Base-by-base conservation (phyloP, 2,329 filamentous ascomycete genomes). In the Xylogone sp. region DNA sequence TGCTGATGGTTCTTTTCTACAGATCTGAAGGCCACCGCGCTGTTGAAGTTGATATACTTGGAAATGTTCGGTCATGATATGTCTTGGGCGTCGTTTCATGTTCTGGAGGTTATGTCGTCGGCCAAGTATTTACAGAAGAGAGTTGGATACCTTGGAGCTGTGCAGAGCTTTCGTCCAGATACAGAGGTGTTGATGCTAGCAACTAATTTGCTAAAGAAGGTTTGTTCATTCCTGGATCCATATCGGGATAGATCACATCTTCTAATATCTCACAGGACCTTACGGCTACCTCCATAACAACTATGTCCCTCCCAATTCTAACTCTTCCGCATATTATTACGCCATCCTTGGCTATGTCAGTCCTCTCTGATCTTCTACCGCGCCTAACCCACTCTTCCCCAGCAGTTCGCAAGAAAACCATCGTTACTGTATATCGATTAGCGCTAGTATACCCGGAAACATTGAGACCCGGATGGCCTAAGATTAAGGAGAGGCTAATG, bases 21-120 rank as follows among this genome's bases (percentile, higher is more conserved):
- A 90, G 92, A 97, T 74, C 81, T 96, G 71, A 99, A 99, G 77
- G 92, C 94, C 19, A 97, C 91, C 29, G 94, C 94, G 44, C 79
- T 99, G 49, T 77, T 99, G 65, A 99, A 99, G 76, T 81, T 99
- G 62, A 87, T 97, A 49, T 99, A 99, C 69, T 83, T 99, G 59
- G 94, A 99, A 69, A 99, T 99, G 94, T 92, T 97, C 61, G 94
- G 94, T 13, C 89, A 97, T 68, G 94, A 97, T 71, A 99, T 99
- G 94, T 97, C 93, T 2, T 99, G 94, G 94, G 94, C 94, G 3
- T 92, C 92, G 12, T 99, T 99, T 73, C 90, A 99, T 69, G 93
- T 97, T 48, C 85, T 99, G 45, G 94, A 99, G 74, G 94, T 99
- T 72, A 99, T 99, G 94, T 96, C 92, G 34, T 96, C 90, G 39